Evolutionary conservation across 2,329 filamentous ascomycete species (phyloP), one percentile per base, ranked within the genome.

Genomic region (Aureobasidium melanogenum): DNA sequence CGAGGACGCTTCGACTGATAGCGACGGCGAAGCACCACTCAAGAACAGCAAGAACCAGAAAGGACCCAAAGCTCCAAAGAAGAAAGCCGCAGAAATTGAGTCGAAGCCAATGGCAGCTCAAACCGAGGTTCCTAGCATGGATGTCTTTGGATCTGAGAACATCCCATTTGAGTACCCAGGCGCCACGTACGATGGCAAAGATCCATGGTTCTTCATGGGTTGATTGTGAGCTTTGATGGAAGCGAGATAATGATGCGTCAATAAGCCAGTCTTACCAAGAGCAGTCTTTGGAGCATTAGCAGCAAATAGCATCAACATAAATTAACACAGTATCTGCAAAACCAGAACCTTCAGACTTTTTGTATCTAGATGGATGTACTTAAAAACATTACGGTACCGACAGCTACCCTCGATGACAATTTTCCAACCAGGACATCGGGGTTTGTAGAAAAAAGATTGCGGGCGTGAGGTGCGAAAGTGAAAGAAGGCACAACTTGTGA

Each of bases 121-220:
- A 43, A 24, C 7, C 17, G 30, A 47, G 8, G n/a, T 58, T 12
- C 43, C 43, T 14, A 15, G 5, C 12, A 60, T 61, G 70, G 71
- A 74, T 5, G 74, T 80, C 12, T 89, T 89, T 69, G 70, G 77
- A 87, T 69, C 36, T 30, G 88, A 91, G 75, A 77, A 99, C 99
- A 94, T 97, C 97, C 75, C 85, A 94, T 64, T 97, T 92, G 78
- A 99, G 94, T 91, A 84, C 94, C 72, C 90, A 94, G 74, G 90
- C 73, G 84, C 80, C 69, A 93, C 92, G 76, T 71, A 75, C 5
- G 70, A 32, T 17, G 38, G n/a, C 12, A 39, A 41, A 14, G 46
- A 57, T 8, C 61, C 61, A 47, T 62, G 61, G 54, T 56, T 43
- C 5, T 38, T 43, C 54, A 67, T 28, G 24, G 26, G 26, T 9